phyloP scores from a whole-genome alignment of 805 yeast species.

The Lipomyces sp. region DNA sequence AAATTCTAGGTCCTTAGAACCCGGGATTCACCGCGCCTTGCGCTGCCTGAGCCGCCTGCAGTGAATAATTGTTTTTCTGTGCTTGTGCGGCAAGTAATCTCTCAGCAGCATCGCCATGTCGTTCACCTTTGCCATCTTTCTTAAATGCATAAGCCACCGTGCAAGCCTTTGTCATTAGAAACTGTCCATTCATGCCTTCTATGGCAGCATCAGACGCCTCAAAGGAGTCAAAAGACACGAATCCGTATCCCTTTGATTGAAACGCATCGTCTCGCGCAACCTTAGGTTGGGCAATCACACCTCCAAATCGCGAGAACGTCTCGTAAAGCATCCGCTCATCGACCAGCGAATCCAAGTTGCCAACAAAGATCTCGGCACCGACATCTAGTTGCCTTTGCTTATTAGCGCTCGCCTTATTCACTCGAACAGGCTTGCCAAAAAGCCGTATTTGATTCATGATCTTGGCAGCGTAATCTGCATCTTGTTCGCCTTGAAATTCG shows the following conservation, averaged over 20 bases:
- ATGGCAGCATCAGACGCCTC: slow-evolving; percentile 71
- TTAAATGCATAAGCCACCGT: slow-evolving; percentile 69
- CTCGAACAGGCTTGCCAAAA: slow-evolving; percentile 57
- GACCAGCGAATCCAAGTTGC: slow-evolving; percentile 62
- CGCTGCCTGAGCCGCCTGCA: slow-evolving; percentile 10
- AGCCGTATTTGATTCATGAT: slow-evolving; percentile 59
- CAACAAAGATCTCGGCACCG: slow-evolving; percentile 69
- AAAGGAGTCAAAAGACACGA: slow-evolving; percentile 61
- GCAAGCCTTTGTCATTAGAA: slow-evolving; percentile 63
- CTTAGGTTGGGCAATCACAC: slow-evolving; percentile 48
- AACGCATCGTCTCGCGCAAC: slow-evolving; percentile 48
- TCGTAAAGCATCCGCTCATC: slow-evolving; percentile 56
- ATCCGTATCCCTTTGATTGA: slow-evolving; percentile 60
- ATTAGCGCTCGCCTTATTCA: slow-evolving; percentile 50
- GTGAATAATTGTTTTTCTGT: slow-evolving; percentile 38
- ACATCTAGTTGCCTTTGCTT: slow-evolving; percentile 39
- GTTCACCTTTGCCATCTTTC: slow-evolving; percentile 51
- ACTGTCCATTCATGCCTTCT: slow-evolving; percentile 61
- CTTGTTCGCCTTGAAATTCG: slow-evolving; percentile 57
- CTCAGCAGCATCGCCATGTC: slow-evolving; percentile 80
- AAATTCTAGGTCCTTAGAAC: too few species aligned
- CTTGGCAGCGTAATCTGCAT: slow-evolving; percentile 66
- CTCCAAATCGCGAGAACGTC: slow-evolving; percentile 70
- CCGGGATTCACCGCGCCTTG: too few species aligned
- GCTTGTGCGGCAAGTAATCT: slow-evolving; percentile 67